These are phyloP conservation scores for Rhizomucor pusillus DNA, from an alignment of 371 early-diverging fungal genomes.

Conservation along the genomic window DNA sequence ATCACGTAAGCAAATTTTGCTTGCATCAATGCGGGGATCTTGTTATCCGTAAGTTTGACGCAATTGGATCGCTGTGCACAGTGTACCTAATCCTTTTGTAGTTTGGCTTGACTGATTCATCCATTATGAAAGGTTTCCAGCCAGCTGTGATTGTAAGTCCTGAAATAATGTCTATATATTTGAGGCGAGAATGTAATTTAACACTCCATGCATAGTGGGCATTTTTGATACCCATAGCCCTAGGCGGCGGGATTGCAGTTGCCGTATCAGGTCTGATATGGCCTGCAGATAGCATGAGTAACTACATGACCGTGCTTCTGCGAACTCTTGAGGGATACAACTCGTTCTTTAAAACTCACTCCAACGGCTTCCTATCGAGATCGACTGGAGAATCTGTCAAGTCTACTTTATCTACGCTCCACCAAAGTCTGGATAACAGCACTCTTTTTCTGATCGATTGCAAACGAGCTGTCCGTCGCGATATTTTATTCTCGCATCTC, in stretches of 20 bases:
- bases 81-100: slow-evolving; percentile 2
- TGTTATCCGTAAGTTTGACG: slow-evolving; percentile 24
- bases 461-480: slow-evolving; percentile 42
- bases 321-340: slow-evolving; percentile 26
- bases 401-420: slow-evolving; percentile 22
- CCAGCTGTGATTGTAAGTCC: slow-evolving; percentile 1
- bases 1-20: slow-evolving; percentile 36
- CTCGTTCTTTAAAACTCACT: slow-evolving; percentile 32
- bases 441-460: slow-evolving; percentile 33
- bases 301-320: slow-evolving; percentile 23
- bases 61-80: background rate
- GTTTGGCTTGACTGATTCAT: slow-evolving; percentile 33
- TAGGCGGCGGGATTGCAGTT: slow-evolving; percentile 31
- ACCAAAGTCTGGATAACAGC: slow-evolving; percentile 24
- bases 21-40: slow-evolving; percentile 33
- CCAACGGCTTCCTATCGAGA: slow-evolving; percentile 24
- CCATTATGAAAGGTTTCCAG: slow-evolving; percentile 9
- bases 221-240: slow-evolving; percentile 32
- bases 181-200: background rate
- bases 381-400: background rate
- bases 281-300: slow-evolving; percentile 44
- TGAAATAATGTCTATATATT: background rate
- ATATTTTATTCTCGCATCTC: slow-evolving; percentile 26
- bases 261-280: slow-evolving; percentile 36
- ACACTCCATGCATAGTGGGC: slow-evolving; percentile 22